These are phyloP conservation scores for Aspergillus quadricinctus DNA, from an alignment of 2,329 filamentous ascomycete species.

Conservation along the genomic window DNA sequence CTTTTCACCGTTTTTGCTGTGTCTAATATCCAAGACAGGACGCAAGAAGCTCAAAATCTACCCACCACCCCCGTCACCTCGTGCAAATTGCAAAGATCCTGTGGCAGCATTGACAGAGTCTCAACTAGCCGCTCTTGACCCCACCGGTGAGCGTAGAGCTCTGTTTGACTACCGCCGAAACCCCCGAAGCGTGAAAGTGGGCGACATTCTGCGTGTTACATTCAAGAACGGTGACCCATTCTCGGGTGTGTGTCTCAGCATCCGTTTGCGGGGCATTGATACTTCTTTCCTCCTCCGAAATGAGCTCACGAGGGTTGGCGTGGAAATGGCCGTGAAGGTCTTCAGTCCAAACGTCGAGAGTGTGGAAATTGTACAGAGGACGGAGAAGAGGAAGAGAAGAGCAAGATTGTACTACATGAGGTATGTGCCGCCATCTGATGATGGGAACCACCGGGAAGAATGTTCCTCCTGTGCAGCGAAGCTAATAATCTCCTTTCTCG, in stretches of 20 bases:
- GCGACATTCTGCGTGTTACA: constrained; percentile 88
- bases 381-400: constrained; percentile 76
- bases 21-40: constrained; percentile 21
- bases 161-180: constrained; percentile 73
- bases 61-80: constrained; percentile 42
- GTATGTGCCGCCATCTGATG: constrained; percentile 26
- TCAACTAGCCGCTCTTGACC: constrained; percentile 74
- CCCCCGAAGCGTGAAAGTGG: constrained; percentile 72
- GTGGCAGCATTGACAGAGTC: constrained; percentile 61
- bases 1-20: background rate
- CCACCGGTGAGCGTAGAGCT: constrained; percentile 72
- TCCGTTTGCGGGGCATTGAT: constrained; percentile 82
- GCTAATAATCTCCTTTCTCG: constrained; percentile 10
- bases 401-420: constrained; percentile 90
- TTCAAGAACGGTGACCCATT: constrained; percentile 84
- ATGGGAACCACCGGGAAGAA: background rate
- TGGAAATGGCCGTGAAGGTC: constrained; percentile 98
- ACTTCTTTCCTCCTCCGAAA: constrained; percentile 83
- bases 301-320: constrained; percentile 77
- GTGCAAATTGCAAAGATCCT: constrained; percentile 52
- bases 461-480: background rate
- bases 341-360: constrained; percentile 85
- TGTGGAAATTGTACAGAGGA: constrained; percentile 88
- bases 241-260: constrained; percentile 79
- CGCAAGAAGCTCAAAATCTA: constrained; percentile 51